These are phyloP conservation scores for Lodderomyces oxycetoniae DNA, from an alignment of 1,139 yeast genomes.

Conservation along the genomic window DNA sequence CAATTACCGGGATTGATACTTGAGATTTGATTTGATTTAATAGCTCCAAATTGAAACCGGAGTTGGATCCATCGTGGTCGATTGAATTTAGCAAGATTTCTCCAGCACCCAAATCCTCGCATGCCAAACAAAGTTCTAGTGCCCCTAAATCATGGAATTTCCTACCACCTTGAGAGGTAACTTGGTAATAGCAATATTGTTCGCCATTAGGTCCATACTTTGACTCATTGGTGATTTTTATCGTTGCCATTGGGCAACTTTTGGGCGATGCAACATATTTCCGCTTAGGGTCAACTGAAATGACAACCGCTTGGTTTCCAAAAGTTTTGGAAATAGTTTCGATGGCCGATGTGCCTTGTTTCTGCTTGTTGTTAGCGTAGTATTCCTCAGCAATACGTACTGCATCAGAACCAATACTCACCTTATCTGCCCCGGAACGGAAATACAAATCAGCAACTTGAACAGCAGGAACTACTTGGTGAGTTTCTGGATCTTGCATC, in stretches of 20 bases:
- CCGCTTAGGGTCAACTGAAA: slow-evolving; percentile 93
- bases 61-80: slow-evolving; percentile 92
- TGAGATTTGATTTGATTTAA: slow-evolving; percentile 70
- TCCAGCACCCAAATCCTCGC: slow-evolving; percentile 95
- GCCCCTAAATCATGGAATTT: slow-evolving; percentile 89
- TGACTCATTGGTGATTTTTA: slow-evolving; percentile 44
- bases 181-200: slow-evolving; percentile 85
- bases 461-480: slow-evolving; percentile 71
- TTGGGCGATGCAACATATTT: slow-evolving; percentile 61
- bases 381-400: slow-evolving; percentile 83
- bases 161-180: slow-evolving; percentile 95
- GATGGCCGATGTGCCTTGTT: slow-evolving; percentile 77
- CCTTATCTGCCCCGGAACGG: slow-evolving; percentile 95
- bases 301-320: slow-evolving; percentile 95
- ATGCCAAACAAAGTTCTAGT: slow-evolving; percentile 78
- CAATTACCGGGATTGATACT: slow-evolving; percentile 87
- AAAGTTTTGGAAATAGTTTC: slow-evolving; percentile 88
- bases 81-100: slow-evolving; percentile 88
- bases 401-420: slow-evolving; percentile 96
- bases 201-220: slow-evolving; percentile 79
- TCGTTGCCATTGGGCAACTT: slow-evolving; percentile 54
- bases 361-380: slow-evolving; percentile 51
- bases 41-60: slow-evolving; percentile 86
- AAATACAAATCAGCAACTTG: slow-evolving; percentile 89
- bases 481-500: slow-evolving; percentile 71